Percentiles rank a stretch among this genome's conserved stretches.
Conservation (phyloP, 2,329 filamentous ascomycete species). For the Blastomyces gilchristii region DNA sequence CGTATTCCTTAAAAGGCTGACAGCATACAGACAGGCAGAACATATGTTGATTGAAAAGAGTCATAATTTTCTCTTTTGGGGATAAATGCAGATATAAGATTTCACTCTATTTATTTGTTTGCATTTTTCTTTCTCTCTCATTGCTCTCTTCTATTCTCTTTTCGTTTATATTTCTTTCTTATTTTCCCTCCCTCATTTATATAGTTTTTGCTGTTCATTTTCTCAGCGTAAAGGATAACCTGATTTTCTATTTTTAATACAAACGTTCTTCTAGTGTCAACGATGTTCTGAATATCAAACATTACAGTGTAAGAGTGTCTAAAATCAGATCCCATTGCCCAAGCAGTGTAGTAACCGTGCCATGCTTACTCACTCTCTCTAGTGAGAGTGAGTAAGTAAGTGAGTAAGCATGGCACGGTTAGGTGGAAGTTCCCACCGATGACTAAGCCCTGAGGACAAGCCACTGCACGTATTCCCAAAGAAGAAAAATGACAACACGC, state of each 20-base stretch:
- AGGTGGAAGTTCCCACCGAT: not conserved
- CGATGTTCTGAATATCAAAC: not conserved
- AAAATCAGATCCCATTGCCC: not conserved
- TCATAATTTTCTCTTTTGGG: not conserved
- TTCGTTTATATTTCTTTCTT: not conserved
- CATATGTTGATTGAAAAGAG: not conserved
- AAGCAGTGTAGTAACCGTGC: too few relatives aligned
- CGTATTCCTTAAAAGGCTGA: not conserved
- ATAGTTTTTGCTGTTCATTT: constrained; percentile 1
- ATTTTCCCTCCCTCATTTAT: not conserved
- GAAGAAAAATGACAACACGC: constrained; percentile 7
- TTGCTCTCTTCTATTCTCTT: not conserved
- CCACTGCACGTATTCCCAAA: not conserved
- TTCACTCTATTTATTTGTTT: constrained; percentile 7
- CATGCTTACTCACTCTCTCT: too few relatives aligned
- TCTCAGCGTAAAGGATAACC: not conserved
- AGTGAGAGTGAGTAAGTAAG: too few relatives aligned
- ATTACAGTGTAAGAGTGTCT: not conserved
- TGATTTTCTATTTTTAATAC: not conserved
- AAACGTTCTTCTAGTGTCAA: not conserved
- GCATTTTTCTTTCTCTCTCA: not conserved
- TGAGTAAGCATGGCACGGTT: too few relatives aligned
- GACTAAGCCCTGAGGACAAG: not conserved
- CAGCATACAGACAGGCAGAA: not conserved
- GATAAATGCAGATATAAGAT: constrained; percentile 28